A percentile compares a stretch with the other conserved stretches of the same genome.
Conservation (phyloP, 2,329 filamentous ascomycete genomes). For the Neofusicoccum parvum region DNA sequence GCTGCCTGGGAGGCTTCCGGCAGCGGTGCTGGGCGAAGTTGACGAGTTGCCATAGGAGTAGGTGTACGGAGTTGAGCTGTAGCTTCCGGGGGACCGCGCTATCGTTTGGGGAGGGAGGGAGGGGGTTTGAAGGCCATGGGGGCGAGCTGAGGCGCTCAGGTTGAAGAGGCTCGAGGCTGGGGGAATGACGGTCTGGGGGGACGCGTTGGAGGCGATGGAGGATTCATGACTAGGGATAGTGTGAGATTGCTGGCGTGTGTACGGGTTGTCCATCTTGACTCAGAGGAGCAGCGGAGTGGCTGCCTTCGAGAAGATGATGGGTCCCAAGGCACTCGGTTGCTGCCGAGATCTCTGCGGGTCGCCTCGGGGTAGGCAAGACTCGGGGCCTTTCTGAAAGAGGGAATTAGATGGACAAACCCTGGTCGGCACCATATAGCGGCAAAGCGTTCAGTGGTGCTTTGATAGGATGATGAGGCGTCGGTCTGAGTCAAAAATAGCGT, state of each 20-base stretch:
- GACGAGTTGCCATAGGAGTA: slow-evolving; percentile 32
- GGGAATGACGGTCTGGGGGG: slow-evolving; percentile 36
- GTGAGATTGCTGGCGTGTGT: slow-evolving; percentile 25
- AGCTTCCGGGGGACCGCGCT: slow-evolving; percentile 36
- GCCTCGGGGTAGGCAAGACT: slow-evolving; percentile 14
- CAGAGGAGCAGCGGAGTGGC: slow-evolving; percentile 1
- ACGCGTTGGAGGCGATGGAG: slow-evolving; percentile 34
- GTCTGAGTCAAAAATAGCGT: slow-evolving; percentile 17
- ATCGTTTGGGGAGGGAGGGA: slow-evolving; percentile 29
- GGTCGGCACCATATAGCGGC: slow-evolving; percentile 15
- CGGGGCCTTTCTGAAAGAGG: slow-evolving; percentile 18
- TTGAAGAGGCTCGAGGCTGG: slow-evolving; percentile 37
- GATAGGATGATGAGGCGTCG: slow-evolving; percentile 10
- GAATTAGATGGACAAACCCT: slow-evolving; percentile 20
- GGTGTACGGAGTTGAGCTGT: slow-evolving; percentile 34
- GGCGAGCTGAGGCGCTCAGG: slow-evolving; percentile 29
- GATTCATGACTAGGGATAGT: slow-evolving; percentile 33
- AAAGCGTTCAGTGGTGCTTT: not conserved
- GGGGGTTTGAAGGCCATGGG: slow-evolving; percentile 33
- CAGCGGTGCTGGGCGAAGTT: slow-evolving; percentile 39
- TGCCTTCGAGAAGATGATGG: slow-evolving; percentile 28
- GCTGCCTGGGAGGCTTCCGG: slow-evolving; percentile 35
- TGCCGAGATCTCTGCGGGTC: slow-evolving; percentile 31
- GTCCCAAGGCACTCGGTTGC: slow-evolving; percentile 35
- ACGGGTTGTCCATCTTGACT: slow-evolving; percentile 27